phyloP scores from a whole-genome alignment of 1,284 basidiomycete species.

The Puccinia sorghi region DNA sequence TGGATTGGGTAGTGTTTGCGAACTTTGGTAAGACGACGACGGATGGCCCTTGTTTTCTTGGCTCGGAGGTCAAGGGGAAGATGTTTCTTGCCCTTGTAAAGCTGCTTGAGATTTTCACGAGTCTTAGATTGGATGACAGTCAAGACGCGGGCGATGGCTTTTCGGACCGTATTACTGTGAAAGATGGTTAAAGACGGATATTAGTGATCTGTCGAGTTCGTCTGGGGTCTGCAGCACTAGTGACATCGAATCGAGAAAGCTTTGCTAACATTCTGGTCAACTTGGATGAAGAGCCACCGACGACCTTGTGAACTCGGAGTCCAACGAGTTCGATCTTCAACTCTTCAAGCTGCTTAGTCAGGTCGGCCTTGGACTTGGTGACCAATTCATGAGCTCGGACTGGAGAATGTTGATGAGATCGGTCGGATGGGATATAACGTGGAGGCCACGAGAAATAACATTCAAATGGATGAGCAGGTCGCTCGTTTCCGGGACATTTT shows the following conservation, averaged over 20 bases:
- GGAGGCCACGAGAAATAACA: not conserved
- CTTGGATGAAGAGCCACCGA: slow-evolving; percentile 92
- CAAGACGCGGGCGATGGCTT: slow-evolving; percentile 96
- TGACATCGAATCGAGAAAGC: slow-evolving; percentile 28
- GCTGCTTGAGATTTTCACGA: slow-evolving; percentile 93
- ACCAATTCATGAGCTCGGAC: slow-evolving; percentile 59
- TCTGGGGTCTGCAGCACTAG: not conserved
- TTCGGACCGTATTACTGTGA: slow-evolving; percentile 87
- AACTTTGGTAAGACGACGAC: slow-evolving; percentile 88
- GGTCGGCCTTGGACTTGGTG: slow-evolving; percentile 90
- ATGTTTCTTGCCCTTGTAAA: slow-evolving; percentile 98
- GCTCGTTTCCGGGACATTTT: not conserved
- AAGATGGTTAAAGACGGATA: not conserved
- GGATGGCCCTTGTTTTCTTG: slow-evolving; percentile 99
- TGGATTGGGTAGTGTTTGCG: slow-evolving; percentile 54
- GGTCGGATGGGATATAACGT: not conserved
- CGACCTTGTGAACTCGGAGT: slow-evolving; percentile 93
- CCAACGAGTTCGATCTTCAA: slow-evolving; percentile 90
- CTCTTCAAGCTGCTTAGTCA: slow-evolving; percentile 90
- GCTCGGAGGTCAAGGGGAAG: slow-evolving; percentile 93
- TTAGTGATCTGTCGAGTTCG: not conserved
- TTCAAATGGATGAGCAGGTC: not conserved
- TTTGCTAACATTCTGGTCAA: slow-evolving; percentile 83
- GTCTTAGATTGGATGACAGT: slow-evolving; percentile 99
- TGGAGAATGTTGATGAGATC: slow-evolving; percentile 3